A percentile compares a stretch with the other conserved stretches of the same genome.
Conservation (phyloP, 768 basidiomycete genomes). For the Austroboletus festivus region DNA sequence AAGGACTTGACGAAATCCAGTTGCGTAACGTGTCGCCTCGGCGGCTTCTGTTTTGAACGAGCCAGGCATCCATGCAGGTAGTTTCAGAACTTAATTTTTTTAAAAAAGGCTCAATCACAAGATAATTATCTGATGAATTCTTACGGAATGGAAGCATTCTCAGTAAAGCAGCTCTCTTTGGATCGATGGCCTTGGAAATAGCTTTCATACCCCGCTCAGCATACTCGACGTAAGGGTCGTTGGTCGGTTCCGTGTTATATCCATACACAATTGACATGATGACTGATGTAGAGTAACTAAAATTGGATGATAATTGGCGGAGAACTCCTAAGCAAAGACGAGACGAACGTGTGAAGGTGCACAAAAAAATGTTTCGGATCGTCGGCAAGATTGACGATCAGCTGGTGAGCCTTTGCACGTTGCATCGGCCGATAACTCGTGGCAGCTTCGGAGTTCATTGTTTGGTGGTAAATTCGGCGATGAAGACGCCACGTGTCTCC, state of each 20-base stretch:
- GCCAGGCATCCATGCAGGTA: constrained; percentile 28
- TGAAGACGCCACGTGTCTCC: constrained; percentile 39
- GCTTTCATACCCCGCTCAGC: constrained; percentile 14
- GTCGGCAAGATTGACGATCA: constrained; percentile 32
- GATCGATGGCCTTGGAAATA: constrained; percentile 13
- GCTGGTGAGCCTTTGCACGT: constrained; percentile 26
- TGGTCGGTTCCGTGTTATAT: constrained; percentile 15
- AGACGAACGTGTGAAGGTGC: constrained; percentile 27
- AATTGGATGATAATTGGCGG: too few relatives aligned
- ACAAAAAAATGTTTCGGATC: constrained; percentile 24
- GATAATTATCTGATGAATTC: constrained; percentile 1
- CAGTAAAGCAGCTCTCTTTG: constrained; percentile 23
- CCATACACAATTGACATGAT: constrained; percentile 30
- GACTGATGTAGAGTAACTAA: constrained; percentile 27
- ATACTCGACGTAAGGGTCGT: constrained; percentile 23
- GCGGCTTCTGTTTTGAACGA: constrained; percentile 22
- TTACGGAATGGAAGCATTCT: constrained; percentile 26
- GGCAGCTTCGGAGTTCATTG: constrained; percentile 28
- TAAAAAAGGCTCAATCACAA: not conserved
- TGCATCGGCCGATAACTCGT: constrained; percentile 34
- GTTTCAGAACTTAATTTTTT: constrained; percentile 20
- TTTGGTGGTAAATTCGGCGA: constrained; percentile 33
- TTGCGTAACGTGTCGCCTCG: constrained; percentile 9
- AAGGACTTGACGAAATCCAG: constrained; percentile 19
- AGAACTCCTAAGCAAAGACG: not conserved